Evolutionary conservation across 148 eudicot genomes (phyloP).

Genomic region (Persicaria tinctoria): DNA sequence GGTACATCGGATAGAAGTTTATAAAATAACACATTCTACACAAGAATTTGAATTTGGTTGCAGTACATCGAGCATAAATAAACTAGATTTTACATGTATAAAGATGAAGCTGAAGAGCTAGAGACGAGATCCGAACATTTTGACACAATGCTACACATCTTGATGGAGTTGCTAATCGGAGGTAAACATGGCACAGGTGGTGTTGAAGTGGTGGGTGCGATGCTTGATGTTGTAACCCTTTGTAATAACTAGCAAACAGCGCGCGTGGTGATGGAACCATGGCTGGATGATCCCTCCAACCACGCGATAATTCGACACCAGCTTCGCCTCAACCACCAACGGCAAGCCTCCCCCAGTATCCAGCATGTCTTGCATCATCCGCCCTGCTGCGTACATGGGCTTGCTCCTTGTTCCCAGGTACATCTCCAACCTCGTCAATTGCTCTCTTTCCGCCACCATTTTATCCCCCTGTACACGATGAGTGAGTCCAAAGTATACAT

Average conservation of each 20-base stretch:
- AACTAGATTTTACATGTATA: neutral
- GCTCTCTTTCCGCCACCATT: constrained; percentile 31
- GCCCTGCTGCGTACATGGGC: constrained; percentile 74
- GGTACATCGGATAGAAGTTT: too few species aligned
- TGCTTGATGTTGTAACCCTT: constrained; percentile 31
- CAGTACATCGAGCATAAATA: neutral
- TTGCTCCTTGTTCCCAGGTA: constrained; percentile 37
- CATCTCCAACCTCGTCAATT: constrained; percentile 22
- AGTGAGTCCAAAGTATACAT: neutral
- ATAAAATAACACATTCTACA: neutral
- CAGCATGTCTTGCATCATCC: constrained; percentile 64
- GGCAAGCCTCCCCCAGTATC: constrained; percentile 41
- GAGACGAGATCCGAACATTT: neutral
- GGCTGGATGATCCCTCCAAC: constrained; percentile 37
- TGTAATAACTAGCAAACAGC: constrained; percentile 37
- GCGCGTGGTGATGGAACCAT: constrained; percentile 40
- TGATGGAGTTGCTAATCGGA: neutral
- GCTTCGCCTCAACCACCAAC: constrained; percentile 22
- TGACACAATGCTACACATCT: neutral
- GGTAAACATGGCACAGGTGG: constrained; percentile 17
- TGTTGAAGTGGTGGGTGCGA: constrained; percentile 32
- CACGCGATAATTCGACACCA: constrained; percentile 35
- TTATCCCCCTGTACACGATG: constrained; percentile 29
- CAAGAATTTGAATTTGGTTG: neutral
- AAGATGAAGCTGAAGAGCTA: neutral